Evolutionary conservation across 139 green algal species (phyloP).

Genomic region (Trebouxia sp.): DNA sequence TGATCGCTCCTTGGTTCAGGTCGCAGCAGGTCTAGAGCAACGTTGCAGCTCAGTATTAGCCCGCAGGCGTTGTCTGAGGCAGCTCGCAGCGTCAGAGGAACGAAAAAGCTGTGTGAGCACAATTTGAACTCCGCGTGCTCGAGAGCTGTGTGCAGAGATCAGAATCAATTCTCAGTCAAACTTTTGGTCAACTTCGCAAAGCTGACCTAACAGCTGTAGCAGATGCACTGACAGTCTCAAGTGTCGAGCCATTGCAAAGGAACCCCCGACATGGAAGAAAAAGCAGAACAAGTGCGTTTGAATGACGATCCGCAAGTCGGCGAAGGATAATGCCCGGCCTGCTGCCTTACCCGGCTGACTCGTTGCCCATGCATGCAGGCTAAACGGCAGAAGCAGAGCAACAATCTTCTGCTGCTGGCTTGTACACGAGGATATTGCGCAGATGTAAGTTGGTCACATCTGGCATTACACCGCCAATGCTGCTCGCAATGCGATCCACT

Average conservation of each 20-base stretch:
- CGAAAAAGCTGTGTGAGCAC: not conserved
- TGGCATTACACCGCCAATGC: not conserved
- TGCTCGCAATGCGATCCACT: not conserved
- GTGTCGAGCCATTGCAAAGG: not conserved
- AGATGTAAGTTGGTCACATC: slow-evolving; percentile 57
- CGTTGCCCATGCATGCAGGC: slow-evolving; percentile 20
- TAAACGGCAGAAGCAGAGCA: slow-evolving; percentile 49
- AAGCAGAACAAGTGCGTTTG: not conserved
- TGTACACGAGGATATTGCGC: slow-evolving; percentile 56
- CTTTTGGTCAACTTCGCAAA: not conserved
- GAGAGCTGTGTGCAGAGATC: too few species aligned
- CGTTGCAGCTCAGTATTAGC: too few species aligned
- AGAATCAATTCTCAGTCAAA: not conserved
- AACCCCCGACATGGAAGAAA: not conserved
- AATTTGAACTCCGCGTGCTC: too few species aligned
- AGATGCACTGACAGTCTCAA: too few species aligned
- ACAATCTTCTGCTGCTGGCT: slow-evolving; percentile 72
- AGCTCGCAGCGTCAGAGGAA: not conserved
- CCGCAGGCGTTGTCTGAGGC: too few species aligned
- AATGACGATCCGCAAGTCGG: too few species aligned
- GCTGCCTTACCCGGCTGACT: not conserved
- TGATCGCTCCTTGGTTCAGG: too few species aligned
- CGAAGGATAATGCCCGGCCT: too few species aligned
- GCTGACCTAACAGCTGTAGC: not conserved
- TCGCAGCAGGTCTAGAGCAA: too few species aligned